A percentile compares a stretch with the other conserved stretches of the same genome.
Conservation (phyloP, 2,329 filamentous ascomycete species). For the Fusarium agapanthi region DNA sequence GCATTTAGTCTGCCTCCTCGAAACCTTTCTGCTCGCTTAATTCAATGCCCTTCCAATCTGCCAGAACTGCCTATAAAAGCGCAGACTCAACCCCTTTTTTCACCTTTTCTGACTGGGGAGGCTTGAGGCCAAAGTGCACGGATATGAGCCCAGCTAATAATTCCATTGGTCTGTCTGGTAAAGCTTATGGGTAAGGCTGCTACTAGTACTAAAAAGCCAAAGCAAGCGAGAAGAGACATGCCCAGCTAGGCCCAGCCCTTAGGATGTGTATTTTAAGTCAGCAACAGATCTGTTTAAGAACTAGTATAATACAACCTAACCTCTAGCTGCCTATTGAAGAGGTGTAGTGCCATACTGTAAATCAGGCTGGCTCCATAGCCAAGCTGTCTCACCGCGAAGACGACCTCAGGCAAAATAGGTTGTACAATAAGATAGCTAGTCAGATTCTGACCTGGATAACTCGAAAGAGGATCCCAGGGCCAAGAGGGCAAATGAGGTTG, state of each 20-base stretch:
- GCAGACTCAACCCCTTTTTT: no score
- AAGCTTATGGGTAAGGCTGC: background rate
- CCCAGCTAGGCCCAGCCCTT: background rate
- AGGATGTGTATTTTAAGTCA: background rate
- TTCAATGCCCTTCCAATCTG: no score
- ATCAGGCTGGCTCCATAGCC: background rate
- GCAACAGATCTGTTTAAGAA: no score
- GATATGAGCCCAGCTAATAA: no score
- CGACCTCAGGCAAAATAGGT: background rate
- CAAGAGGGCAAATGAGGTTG: fast-evolving
- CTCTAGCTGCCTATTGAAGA: background rate
- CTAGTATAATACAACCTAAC: background rate
- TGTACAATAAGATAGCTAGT: no score
- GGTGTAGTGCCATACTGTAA: background rate
- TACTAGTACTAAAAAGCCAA: background rate
- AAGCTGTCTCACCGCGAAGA: background rate
- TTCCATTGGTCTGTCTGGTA: background rate
- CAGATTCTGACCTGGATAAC: background rate
- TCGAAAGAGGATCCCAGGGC: background rate
- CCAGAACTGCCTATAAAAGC: no score
- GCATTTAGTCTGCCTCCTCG: no score
- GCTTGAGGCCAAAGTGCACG: no score
- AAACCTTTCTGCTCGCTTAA: no score
- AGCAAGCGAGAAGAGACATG: background rate
- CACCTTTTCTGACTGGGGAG: no score